These are phyloP conservation scores for Skeletonema potamos DNA, from an alignment of 108 stramenopile species.

Conservation along the genomic window DNA sequence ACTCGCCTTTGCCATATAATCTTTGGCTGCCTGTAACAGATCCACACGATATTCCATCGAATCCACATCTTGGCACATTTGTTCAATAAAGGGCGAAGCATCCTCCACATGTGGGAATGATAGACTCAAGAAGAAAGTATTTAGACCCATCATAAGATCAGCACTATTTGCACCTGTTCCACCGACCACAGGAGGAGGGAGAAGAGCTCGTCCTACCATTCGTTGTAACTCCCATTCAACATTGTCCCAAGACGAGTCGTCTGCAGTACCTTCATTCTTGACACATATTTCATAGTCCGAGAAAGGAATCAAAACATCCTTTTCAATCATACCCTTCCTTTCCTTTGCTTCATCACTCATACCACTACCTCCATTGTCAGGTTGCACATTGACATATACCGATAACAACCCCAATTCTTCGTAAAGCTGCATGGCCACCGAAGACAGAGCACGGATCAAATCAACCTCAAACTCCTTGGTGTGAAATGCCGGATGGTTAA, in stretches of 20 bases:
- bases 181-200: slow-evolving; percentile 73
- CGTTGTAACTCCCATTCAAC: slow-evolving; percentile 84
- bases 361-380: slow-evolving; percentile 18
- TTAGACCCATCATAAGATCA: slow-evolving; percentile 78
- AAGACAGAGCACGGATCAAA: slow-evolving; percentile 27
- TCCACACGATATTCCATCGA: slow-evolving; percentile 92
- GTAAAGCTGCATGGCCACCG: slow-evolving; percentile 56
- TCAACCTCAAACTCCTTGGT: slow-evolving; percentile 36
- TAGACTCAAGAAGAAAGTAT: slow-evolving; percentile 83
- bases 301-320: slow-evolving; percentile 59
- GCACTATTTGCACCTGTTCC: slow-evolving; percentile 64
- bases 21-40: slow-evolving; percentile 54
- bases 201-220: slow-evolving; percentile 71
- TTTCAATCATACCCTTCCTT: slow-evolving; percentile 52
- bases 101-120: slow-evolving; percentile 77
- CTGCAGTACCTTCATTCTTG: slow-evolving; percentile 59
- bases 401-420: slow-evolving; percentile 53
- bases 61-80: slow-evolving; percentile 88
- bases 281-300: slow-evolving; percentile 89
- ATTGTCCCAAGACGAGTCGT: slow-evolving; percentile 51
- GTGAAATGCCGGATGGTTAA: slow-evolving; percentile 41
- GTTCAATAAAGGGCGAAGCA: slow-evolving; percentile 77
- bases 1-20: slow-evolving; percentile 16
- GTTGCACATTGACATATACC: slow-evolving; percentile 79
- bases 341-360: slow-evolving; percentile 30